Conservation (phyloP, 2,329 filamentous ascomycete genomes). For the Xylariales sp. region DNA sequence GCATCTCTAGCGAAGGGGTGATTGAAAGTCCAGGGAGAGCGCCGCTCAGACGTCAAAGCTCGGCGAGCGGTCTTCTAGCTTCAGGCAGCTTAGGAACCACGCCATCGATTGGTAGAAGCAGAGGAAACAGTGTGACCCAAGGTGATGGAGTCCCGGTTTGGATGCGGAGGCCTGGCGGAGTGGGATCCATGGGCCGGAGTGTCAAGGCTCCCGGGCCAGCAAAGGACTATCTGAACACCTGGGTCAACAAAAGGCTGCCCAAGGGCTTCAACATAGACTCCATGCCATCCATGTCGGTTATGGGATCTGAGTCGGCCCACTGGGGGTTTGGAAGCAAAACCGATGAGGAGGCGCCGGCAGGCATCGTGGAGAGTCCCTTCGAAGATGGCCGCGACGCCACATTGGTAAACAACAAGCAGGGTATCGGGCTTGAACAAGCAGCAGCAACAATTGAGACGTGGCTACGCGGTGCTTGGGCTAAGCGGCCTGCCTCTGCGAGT, state of each 20-base stretch:
- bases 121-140: constrained; percentile 23
- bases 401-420: constrained; percentile 36
- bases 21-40: constrained; percentile 19
- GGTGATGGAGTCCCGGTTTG: constrained; percentile 43
- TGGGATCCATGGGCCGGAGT: constrained; percentile 72
- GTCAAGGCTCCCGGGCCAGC: constrained; percentile 76
- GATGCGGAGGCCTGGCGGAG: constrained; percentile 80
- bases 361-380: constrained; percentile 48
- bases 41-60: constrained; percentile 25
- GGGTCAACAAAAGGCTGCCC: constrained; percentile 79
- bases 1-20: constrained; percentile 13
- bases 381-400: constrained; percentile 40
- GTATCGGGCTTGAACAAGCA: constrained; percentile 69
- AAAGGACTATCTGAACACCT: constrained; percentile 77
- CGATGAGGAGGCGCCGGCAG: constrained; percentile 20
- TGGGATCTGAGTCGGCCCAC: constrained; percentile 55
- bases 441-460: constrained; percentile 87
- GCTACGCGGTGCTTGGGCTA: constrained; percentile 76
- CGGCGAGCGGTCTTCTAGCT: constrained; percentile 17
- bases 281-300: constrained; percentile 61
- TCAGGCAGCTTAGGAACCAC: constrained; percentile 19
- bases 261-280: constrained; percentile 64
- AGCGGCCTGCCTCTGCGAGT: constrained; percentile 52
- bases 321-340: constrained; percentile 44
- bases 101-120: constrained; percentile 19